Evolutionary conservation across 2,329 filamentous ascomycete genomes (phyloP).

Genomic region (Ascomycota sp.): DNA sequence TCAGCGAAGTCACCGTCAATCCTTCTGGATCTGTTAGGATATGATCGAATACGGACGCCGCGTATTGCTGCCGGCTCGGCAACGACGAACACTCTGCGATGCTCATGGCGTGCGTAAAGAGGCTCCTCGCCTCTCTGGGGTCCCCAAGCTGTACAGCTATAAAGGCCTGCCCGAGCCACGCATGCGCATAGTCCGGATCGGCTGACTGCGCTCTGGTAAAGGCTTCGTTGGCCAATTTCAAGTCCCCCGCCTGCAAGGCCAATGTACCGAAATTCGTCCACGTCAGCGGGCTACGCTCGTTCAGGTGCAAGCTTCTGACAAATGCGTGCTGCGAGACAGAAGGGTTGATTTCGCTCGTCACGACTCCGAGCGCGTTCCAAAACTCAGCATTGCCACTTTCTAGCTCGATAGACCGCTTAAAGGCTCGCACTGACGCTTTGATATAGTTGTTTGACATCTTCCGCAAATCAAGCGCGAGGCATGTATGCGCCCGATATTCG

Average conservation of each 20-base stretch:
- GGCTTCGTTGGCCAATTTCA: slow-evolving; percentile 69
- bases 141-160: slow-evolving; percentile 63
- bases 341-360: slow-evolving; percentile 68
- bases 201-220: slow-evolving; percentile 84
- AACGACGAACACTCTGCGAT: slow-evolving; percentile 62
- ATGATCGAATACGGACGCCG: slow-evolving; percentile 65
- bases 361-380: slow-evolving; percentile 89
- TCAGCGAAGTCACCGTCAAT: slow-evolving; percentile 38
- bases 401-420: slow-evolving; percentile 89
- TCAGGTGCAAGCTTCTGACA: slow-evolving; percentile 76
- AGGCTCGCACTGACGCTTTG: slow-evolving; percentile 67
- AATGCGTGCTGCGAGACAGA: slow-evolving; percentile 86
- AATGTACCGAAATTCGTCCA: slow-evolving; percentile 88
- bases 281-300: slow-evolving; percentile 63
- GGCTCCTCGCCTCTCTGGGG: slow-evolving; percentile 51
- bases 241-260: slow-evolving; percentile 67
- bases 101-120: slow-evolving; percentile 89
- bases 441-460: slow-evolving; percentile 48
- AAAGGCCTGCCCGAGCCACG: slow-evolving; percentile 85
- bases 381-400: slow-evolving; percentile 90
- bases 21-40: slow-evolving; percentile 37
- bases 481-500: slow-evolving; percentile 62
- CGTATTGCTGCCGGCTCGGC: slow-evolving; percentile 59
- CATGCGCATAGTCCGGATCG: slow-evolving; percentile 81
- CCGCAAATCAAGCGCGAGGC: slow-evolving; percentile 28